A percentile compares a stretch with the other conserved stretches of the same genome.
Evolutionary conservation across 108 stramenopile genomes (phyloP).

Genomic region (Nitzschia sp.): DNA sequence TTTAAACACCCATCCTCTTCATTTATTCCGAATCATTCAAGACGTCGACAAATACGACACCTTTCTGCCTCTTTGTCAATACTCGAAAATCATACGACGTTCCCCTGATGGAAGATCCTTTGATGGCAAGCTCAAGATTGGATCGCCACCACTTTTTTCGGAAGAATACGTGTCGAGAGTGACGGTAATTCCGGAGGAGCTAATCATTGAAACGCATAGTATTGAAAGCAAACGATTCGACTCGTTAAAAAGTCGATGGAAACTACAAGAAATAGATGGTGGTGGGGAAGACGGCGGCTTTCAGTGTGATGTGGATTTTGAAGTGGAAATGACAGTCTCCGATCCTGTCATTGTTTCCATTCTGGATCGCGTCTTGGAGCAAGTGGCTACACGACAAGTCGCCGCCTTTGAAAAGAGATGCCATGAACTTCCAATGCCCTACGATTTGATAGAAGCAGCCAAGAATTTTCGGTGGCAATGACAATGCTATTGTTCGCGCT

Average conservation of each 20-base stretch:
- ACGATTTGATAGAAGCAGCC: conserved; percentile 25
- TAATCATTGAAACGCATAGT: conserved; percentile 62
- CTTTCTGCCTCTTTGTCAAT: conserved; percentile 69
- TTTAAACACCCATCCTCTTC: conserved; percentile 51
- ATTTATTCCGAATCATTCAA: conserved; percentile 72
- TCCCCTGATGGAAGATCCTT: conserved; percentile 52
- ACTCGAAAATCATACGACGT: conserved; percentile 58
- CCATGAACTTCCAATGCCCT: conserved; percentile 35
- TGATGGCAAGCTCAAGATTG: conserved; percentile 69
- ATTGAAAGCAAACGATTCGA: conserved; percentile 69
- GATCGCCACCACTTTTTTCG: conserved; percentile 47
- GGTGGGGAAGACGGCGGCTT: neutral
- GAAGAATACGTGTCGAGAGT: conserved; percentile 72
- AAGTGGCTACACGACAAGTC: conserved; percentile 66
- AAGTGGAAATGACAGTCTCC: conserved; percentile 68
- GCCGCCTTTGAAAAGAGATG: conserved; percentile 71
- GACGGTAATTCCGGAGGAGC: conserved; percentile 20
- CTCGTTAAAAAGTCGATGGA: conserved; percentile 72
- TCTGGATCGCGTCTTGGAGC: conserved; percentile 56
- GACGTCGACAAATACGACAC: conserved; percentile 69
- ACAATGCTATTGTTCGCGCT: neutral
- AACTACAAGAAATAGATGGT: conserved; percentile 15
- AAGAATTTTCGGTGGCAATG: conserved; percentile 2
- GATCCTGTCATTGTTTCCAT: conserved; percentile 54
- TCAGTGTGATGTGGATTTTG: conserved; percentile 60